phyloP scores from a whole-genome alignment of 495 filamentous ascomycete genomes.

The Pseudotulostoma volvatum region DNA sequence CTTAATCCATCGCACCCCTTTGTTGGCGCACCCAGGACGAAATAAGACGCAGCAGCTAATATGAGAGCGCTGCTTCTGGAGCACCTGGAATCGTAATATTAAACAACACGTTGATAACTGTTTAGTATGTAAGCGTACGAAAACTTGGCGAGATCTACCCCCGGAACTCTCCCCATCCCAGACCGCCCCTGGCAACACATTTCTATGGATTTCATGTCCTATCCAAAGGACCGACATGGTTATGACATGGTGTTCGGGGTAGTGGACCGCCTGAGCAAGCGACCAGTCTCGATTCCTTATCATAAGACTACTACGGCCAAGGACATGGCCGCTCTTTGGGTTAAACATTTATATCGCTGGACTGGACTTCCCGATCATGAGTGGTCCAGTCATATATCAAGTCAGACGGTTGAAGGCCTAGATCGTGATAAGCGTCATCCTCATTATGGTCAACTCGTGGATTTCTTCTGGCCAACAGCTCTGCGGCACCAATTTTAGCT shows the following conservation, averaged over 20 bases:
- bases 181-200: slow-evolving; percentile 9
- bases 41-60: slow-evolving; percentile 2
- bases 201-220: slow-evolving; percentile 8
- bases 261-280: too few relatives aligned
- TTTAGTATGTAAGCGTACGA: background rate
- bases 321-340: too few relatives aligned
- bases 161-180: slow-evolving; percentile 7
- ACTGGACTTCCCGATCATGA: too few relatives aligned
- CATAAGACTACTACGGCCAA: too few relatives aligned
- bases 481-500: background rate
- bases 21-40: background rate
- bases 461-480: background rate
- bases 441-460: background rate
- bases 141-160: too few relatives aligned
- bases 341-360: too few relatives aligned
- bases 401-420: background rate
- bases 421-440: background rate
- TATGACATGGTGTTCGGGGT: slow-evolving; percentile 2
- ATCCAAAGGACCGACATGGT: background rate
- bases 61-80: background rate
- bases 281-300: slow-evolving; percentile 3
- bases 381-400: background rate
- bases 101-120: background rate
- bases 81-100: background rate
- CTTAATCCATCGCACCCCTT: too few relatives aligned